Percentiles rank a stretch among this genome's conserved stretches.
These are phyloP conservation scores for Pichia deserticola DNA, from an alignment of 805 yeast species.

Conservation along the genomic window DNA sequence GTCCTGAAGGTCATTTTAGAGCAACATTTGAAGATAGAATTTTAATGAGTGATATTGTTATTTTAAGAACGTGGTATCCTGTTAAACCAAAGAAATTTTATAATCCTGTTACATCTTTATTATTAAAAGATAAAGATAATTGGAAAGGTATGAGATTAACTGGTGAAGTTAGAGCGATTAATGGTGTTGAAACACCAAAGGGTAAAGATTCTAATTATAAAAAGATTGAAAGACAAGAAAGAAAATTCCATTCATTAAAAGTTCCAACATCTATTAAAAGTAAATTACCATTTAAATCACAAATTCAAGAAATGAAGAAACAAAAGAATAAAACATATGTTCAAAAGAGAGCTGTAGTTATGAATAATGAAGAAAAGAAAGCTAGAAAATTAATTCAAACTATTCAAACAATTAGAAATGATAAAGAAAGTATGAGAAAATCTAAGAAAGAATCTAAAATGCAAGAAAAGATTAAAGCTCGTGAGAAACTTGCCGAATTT, in stretches of 20 bases:
- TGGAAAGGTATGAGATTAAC: conserved; percentile 98
- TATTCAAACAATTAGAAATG: conserved; percentile 75
- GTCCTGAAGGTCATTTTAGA: conserved; percentile 92
- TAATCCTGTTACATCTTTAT: conserved; percentile 90
- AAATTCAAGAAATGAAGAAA: conserved; percentile 81
- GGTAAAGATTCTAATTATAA: conserved; percentile 42
- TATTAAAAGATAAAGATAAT: conserved; percentile 66
- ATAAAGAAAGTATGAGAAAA: conserved; percentile 71
- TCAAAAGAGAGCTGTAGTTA: conserved; percentile 86
- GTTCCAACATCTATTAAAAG: conserved; percentile 76
- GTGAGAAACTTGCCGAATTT: conserved; percentile 66
- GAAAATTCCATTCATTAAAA: conserved; percentile 79
- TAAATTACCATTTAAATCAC: conserved; percentile 86
- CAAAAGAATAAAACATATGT: conserved; percentile 75
- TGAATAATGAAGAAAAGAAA: conserved; percentile 89
- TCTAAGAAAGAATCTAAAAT: conserved; percentile 70
- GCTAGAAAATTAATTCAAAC: conserved; percentile 84
- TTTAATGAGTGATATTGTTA: conserved; percentile 80
- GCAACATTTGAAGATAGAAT: conserved; percentile 97
- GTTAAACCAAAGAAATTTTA: conserved; percentile 84
- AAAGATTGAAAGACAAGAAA: conserved; percentile 76
- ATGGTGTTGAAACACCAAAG: conserved; percentile 51
- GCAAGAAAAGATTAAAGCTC: conserved; percentile 62
- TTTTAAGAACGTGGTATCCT: conserved; percentile 95
- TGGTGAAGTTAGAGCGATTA: conserved; percentile 83